Conservation (phyloP, 2,329 filamentous ascomycete genomes). For the Curvularia sp. region DNA sequence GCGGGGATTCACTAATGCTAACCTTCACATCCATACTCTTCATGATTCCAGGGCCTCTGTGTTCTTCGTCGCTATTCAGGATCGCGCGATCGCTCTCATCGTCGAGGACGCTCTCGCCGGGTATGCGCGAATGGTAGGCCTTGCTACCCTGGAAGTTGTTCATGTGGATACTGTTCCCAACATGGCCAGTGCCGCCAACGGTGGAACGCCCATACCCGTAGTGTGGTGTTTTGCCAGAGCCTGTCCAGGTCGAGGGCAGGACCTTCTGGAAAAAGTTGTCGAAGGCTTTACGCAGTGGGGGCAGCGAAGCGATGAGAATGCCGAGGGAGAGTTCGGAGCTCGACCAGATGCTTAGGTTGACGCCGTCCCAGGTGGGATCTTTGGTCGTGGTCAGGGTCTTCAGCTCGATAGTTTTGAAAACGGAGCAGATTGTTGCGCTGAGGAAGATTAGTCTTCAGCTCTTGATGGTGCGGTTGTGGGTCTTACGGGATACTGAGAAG, state of each 20-base stretch:
- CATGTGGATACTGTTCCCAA: slow-evolving; percentile 20
- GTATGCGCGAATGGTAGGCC: slow-evolving; percentile 30
- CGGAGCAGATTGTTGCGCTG: slow-evolving; percentile 38
- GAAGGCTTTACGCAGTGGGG: slow-evolving; percentile 38
- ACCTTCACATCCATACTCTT: slow-evolving; percentile 37
- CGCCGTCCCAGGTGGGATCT: slow-evolving; percentile 37
- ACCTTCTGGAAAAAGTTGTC: slow-evolving; percentile 27
- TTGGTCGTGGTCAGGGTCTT: slow-evolving; percentile 27
- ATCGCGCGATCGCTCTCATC: slow-evolving; percentile 39
- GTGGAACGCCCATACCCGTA: slow-evolving; percentile 23
- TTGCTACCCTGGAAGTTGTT: slow-evolving; percentile 26
- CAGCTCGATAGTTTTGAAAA: slow-evolving; percentile 40
- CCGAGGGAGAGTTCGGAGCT: slow-evolving; percentile 32
- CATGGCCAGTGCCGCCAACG: neutral
- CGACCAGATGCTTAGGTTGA: slow-evolving; percentile 39
- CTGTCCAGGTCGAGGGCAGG: slow-evolving; percentile 23
- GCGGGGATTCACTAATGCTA: slow-evolving; percentile 21
- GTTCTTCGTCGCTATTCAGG: slow-evolving; percentile 28
- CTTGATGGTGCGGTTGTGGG: neutral
- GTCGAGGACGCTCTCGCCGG: slow-evolving; percentile 33
- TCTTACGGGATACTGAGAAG: slow-evolving; percentile 40
- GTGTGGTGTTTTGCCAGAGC: slow-evolving; percentile 17
- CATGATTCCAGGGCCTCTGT: slow-evolving; percentile 29
- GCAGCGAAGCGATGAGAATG: slow-evolving; percentile 33
- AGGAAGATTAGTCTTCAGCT: neutral